Evolutionary conservation across 2,329 filamentous ascomycete species (phyloP).

Genomic region (Phaeoacremonium minimum): DNA sequence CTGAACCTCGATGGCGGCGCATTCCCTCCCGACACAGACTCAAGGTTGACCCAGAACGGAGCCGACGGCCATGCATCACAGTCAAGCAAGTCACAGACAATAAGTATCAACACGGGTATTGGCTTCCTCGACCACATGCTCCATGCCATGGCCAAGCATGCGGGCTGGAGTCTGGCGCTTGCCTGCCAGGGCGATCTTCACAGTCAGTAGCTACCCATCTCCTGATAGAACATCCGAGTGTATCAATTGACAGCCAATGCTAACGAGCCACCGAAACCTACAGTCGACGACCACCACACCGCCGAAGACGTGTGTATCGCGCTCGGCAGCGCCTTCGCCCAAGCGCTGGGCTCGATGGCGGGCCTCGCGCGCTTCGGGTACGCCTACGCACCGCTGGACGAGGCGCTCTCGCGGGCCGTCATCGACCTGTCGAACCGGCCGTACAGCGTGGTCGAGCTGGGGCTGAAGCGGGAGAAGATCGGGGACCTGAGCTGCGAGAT

Average conservation of each 20-base stretch:
- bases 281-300: constrained; percentile 98
- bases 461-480: constrained; percentile 85
- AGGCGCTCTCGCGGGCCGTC: constrained; percentile 88
- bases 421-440: constrained; percentile 93
- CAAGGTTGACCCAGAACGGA: constrained; percentile 44
- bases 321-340: constrained; percentile 78
- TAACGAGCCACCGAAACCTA: no score
- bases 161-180: constrained; percentile 85
- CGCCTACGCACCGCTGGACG: constrained; percentile 91
- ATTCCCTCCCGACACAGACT: constrained; percentile 62
- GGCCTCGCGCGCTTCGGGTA: constrained; percentile 88
- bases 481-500: constrained; percentile 93
- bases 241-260: no score
- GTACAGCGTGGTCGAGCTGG: constrained; percentile 77
- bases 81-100: constrained; percentile 76
- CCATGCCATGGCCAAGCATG: constrained; percentile 92
- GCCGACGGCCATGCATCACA: constrained; percentile 74
- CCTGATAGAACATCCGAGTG: no score
- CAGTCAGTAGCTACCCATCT: constrained; percentile 51
- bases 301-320: constrained; percentile 94
- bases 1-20: constrained; percentile 89
- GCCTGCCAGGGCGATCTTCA: constrained; percentile 85
- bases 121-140: constrained; percentile 99
- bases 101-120: constrained; percentile 87
- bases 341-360: constrained; percentile 65